Conservation (phyloP, 768 basidiomycete species). For the Suillus americanus region DNA sequence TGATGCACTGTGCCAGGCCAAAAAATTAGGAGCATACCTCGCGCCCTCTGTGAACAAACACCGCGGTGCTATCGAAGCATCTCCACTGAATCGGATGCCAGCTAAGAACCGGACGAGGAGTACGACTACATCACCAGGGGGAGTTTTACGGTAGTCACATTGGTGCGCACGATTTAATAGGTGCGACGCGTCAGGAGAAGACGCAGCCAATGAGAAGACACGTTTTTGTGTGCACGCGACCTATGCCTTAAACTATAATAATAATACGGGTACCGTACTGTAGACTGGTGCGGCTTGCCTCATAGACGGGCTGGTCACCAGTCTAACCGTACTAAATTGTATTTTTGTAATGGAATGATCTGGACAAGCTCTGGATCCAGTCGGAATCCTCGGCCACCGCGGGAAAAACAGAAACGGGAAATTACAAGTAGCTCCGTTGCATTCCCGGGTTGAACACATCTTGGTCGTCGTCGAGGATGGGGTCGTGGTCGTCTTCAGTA, state of each 20-base stretch:
- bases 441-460: neutral
- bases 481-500: constrained; percentile 16
- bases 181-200: no score
- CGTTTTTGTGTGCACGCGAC: constrained; percentile 2
- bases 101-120: constrained; percentile 28
- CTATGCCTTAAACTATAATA: neutral
- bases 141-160: constrained; percentile 6
- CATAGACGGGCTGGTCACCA: no score
- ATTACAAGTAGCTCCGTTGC: neutral
- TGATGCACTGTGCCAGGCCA: constrained; percentile 21
- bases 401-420: constrained; percentile 7
- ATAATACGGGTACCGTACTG: neutral
- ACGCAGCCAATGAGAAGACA: constrained; percentile 1
- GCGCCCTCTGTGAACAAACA: constrained; percentile 40
- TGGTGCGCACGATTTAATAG: neutral
- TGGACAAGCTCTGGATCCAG: neutral
- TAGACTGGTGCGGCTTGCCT: no score
- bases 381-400: neutral
- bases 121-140: constrained; percentile 28
- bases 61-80: constrained; percentile 25
- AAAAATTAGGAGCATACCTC: constrained; percentile 31
- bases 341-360: neutral
- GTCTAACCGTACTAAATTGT: no score
- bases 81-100: constrained; percentile 5
- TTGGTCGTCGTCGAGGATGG: constrained; percentile 19